Evolutionary conservation across 208 protist genomes (phyloP).

Genomic region (Jaenimonas drosophilae): DNA sequence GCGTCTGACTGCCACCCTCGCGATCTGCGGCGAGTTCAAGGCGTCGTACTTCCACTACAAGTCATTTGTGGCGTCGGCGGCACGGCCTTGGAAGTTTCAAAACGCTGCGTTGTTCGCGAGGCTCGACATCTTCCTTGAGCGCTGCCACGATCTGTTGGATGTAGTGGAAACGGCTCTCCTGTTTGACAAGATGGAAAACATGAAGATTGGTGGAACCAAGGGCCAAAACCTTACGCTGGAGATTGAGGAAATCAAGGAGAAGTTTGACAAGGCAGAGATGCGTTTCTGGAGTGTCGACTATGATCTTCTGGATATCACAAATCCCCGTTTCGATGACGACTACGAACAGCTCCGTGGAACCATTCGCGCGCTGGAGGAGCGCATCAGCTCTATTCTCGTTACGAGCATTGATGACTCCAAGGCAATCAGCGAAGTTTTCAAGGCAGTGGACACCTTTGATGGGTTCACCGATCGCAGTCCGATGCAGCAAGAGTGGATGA

Average conservation of each 20-base stretch:
- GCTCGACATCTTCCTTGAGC: slow-evolving; percentile 94
- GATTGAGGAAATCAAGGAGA: slow-evolving; percentile 84
- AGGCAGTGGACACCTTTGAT: slow-evolving; percentile 95
- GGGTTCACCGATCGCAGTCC: slow-evolving; percentile 90
- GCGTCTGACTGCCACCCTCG: slow-evolving; percentile 72
- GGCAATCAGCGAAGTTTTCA: slow-evolving; percentile 91
- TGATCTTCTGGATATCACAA: slow-evolving; percentile 93
- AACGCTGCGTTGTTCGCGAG: slow-evolving; percentile 92
- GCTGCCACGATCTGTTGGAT: slow-evolving; percentile 94
- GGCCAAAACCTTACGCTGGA: slow-evolving; percentile 82
- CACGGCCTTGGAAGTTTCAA: slow-evolving; percentile 91
- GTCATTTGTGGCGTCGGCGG: slow-evolving; percentile 51
- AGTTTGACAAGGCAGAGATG: slow-evolving; percentile 64
- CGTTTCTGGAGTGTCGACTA: slow-evolving; percentile 88
- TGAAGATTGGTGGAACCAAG: slow-evolving; percentile 94
- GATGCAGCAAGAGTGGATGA: slow-evolving; percentile 92
- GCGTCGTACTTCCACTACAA: slow-evolving; percentile 93
- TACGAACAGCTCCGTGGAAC: slow-evolving; percentile 83
- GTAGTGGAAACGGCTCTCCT: slow-evolving; percentile 90
- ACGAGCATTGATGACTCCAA: slow-evolving; percentile 90
- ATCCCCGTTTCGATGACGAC: slow-evolving; percentile 90
- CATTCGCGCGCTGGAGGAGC: slow-evolving; percentile 89
- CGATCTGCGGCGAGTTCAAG: slow-evolving; percentile 91
- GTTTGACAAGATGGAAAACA: slow-evolving; percentile 94
- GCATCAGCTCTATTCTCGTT: slow-evolving; percentile 89